Conservation (phyloP, 352 stramenopile genomes). For the Globisporangium irregulare region DNA sequence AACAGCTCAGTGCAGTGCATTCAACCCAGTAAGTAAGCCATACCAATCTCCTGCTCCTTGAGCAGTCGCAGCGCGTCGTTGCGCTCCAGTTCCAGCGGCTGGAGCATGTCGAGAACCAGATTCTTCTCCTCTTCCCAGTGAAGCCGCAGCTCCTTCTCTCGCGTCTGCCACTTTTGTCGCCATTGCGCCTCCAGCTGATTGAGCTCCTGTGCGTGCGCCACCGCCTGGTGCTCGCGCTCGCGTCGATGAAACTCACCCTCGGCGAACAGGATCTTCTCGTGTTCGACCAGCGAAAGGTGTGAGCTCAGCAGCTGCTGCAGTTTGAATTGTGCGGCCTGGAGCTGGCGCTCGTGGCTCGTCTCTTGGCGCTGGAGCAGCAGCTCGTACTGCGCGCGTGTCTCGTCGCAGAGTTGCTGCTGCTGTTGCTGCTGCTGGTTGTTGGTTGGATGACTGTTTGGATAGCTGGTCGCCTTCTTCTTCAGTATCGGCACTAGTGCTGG, state of each 20-base stretch:
- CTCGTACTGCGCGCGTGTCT: conserved; percentile 55
- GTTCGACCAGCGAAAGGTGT: conserved; percentile 49
- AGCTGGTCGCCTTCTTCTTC: conserved; percentile 29
- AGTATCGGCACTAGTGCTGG: conserved; percentile 2
- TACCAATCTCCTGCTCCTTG: conserved; percentile 28
- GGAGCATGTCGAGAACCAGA: conserved; percentile 28
- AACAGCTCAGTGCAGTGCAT: not conserved
- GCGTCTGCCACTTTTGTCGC: conserved; percentile 27
- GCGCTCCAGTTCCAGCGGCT: conserved; percentile 35
- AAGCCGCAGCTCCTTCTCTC: conserved; percentile 17
- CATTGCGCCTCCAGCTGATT: conserved; percentile 23
- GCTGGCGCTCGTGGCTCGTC: conserved; percentile 37
- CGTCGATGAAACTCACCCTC: conserved; percentile 20
- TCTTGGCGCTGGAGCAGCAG: conserved; percentile 42
- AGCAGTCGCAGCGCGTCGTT: conserved; percentile 28
- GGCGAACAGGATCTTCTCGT: conserved; percentile 38
- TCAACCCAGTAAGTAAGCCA: not conserved
- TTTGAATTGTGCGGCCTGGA: conserved; percentile 33
- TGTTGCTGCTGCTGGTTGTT: conserved; percentile 15
- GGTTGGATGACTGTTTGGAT: not conserved
- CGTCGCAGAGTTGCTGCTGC: conserved; percentile 43
- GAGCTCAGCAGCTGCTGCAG: conserved; percentile 44
- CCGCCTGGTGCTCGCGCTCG: conserved; percentile 24
- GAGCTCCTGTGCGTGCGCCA: conserved; percentile 23
- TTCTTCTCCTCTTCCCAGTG: conserved; percentile 27